Base-by-base conservation (phyloP, 495 filamentous ascomycete genomes). In the Penicillium lividum region DNA sequence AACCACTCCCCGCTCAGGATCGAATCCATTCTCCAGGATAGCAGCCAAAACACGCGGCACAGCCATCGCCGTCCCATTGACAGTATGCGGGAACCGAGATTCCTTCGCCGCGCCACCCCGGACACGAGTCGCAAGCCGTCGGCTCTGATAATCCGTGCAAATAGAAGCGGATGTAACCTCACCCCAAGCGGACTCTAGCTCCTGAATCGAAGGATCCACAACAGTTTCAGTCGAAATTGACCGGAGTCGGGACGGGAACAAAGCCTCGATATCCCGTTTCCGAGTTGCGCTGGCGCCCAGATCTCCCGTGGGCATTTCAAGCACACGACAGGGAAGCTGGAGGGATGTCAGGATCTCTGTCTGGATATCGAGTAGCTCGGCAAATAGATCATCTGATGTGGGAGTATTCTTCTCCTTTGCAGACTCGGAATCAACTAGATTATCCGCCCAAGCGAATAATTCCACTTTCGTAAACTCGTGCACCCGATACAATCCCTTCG, bases 381-480 rank as follows among this genome's bases (percentile, higher is more conserved):
- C 70, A 70, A 97, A 97, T 29, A 92, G 68, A 1, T 81, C 79
- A 13, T 81, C 71, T 0, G 83, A 74, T 1, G 72, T 66, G 30
- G 45, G 64, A 53, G 29, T 69, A 59, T 10, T 28, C 27, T 63
- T 30, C 43, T 42, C 8, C 29, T 48, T 40, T 5, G 36, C 51
- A 10, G 58, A 25, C 29, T 67, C 67, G 4, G 61, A 57, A 0
- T 87, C 85, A 22, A 64, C 9, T 22, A 22, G 22, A 38, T 69
- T 73, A 61, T 80, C 75, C 9, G 75, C 60, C 93, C 93, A 98
- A 0, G 86, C 90, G 69, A 98, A 98, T 77, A 98, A 85, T 70
- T 98, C 94, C 1, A 98, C 93, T 67, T 98, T 98, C 40, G 92
- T 96, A 75, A 98, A 98, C 70, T 98, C 94, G 76, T 98, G 94